These are phyloP conservation scores for Prosopis cineraria DNA, from an alignment of 306 rosid species.

Conservation along the genomic window DNA sequence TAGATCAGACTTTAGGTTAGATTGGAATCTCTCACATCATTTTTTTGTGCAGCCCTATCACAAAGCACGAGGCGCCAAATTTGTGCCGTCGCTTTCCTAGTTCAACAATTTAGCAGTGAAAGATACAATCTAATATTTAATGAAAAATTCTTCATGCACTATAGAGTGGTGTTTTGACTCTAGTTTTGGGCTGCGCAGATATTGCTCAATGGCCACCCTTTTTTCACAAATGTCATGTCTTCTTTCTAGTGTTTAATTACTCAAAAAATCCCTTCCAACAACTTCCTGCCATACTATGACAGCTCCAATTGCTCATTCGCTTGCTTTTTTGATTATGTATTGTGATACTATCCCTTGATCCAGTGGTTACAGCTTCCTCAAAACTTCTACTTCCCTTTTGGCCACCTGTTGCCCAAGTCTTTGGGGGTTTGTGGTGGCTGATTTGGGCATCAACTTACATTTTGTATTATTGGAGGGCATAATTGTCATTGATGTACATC, in stretches of 20 bases:
- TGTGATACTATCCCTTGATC: not conserved
- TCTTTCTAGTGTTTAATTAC: not conserved
- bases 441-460: not conserved
- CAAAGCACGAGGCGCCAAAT: too few relatives aligned
- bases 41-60: too few relatives aligned
- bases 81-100: too few relatives aligned
- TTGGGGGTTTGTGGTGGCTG: too few relatives aligned
- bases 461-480: not conserved
- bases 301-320: not conserved
- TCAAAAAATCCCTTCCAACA: not conserved
- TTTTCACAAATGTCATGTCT: not conserved
- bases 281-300: not conserved
- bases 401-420: not conserved
- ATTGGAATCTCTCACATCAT: too few relatives aligned
- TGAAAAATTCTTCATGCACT: too few relatives aligned
- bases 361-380: not conserved
- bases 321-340: not conserved
- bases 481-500: not conserved
- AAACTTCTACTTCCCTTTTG: not conserved
- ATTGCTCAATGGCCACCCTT: too few relatives aligned
- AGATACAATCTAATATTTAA: too few relatives aligned
- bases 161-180: too few relatives aligned
- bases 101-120: too few relatives aligned
- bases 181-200: too few relatives aligned
- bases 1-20: too few relatives aligned